Evolutionary conservation across 1,284 basidiomycete species (phyloP).

Genomic region (Athelia sp.): DNA sequence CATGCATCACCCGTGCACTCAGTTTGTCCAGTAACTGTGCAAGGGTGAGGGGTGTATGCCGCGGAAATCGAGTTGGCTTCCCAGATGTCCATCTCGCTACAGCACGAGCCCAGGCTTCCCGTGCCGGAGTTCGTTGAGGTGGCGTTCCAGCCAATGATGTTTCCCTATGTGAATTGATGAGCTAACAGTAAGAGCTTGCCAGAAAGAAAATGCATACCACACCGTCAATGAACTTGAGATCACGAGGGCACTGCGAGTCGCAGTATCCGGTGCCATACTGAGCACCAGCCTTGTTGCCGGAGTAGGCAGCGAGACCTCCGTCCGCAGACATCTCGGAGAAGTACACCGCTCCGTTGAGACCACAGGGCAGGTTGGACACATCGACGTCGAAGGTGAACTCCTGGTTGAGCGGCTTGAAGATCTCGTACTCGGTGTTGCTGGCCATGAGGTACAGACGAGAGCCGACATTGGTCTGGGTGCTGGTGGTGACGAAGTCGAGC

Average conservation of each 20-base stretch:
- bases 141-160: conserved; percentile 36
- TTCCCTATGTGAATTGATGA: conserved; percentile 30
- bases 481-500: too few species aligned
- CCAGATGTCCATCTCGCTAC: conserved; percentile 55
- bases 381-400: too few species aligned
- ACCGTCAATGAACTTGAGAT: conserved; percentile 52
- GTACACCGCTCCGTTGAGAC: conserved; percentile 28
- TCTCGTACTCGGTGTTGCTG: too few species aligned
- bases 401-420: too few species aligned
- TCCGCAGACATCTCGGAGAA: too few species aligned
- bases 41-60: conserved; percentile 42
- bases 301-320: too few species aligned
- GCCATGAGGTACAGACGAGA: too few species aligned
- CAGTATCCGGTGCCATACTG: conserved; percentile 51
- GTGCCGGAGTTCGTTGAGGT: conserved; percentile 32
- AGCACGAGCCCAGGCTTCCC: too few species aligned
- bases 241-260: too few species aligned
- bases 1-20: conserved; percentile 36
- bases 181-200: not conserved
- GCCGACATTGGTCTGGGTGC: too few species aligned
- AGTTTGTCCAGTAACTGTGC: too few species aligned
- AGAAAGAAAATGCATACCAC: conserved; percentile 19
- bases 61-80: conserved; percentile 45
- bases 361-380: conserved; percentile 23
- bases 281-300: conserved; percentile 45